Conservation (phyloP, 129 eudicot species). For the Oenanthe sinensis region DNA sequence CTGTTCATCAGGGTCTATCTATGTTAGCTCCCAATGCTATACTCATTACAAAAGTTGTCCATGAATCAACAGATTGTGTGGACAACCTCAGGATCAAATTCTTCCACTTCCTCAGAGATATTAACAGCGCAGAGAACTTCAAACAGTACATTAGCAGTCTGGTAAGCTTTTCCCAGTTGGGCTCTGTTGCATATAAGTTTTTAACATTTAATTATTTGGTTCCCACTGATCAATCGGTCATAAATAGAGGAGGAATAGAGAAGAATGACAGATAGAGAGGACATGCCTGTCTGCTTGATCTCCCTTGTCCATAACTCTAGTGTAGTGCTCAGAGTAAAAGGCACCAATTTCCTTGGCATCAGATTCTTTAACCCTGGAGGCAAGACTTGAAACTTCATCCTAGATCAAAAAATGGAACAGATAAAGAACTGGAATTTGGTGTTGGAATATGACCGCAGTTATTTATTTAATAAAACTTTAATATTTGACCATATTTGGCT, state of each 20-base stretch:
- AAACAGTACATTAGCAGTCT: conserved; percentile 87
- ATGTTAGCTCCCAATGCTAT: conserved; percentile 17
- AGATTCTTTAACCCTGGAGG: conserved; percentile 55
- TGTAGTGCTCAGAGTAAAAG: conserved; percentile 83
- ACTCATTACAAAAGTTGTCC: conserved; percentile 41
- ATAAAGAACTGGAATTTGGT: background rate
- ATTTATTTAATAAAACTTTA: background rate
- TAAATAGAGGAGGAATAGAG: conserved; percentile 5
- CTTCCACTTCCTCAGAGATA: conserved; percentile 89
- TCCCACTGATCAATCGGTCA: conserved; percentile 36
- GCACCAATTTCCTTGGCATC: conserved; percentile 92
- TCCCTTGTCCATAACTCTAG: conserved; percentile 84
- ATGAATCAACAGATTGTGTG: conserved; percentile 14
- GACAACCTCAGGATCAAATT: conserved; percentile 81
- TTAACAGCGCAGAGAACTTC: conserved; percentile 97
- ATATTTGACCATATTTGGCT: background rate
- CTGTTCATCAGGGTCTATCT: conserved; percentile 27
- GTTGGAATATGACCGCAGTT: background rate
- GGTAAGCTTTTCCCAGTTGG: conserved; percentile 95
- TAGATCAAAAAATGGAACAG: conserved; percentile 15
- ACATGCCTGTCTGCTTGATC: conserved; percentile 87
- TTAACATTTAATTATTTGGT: background rate
- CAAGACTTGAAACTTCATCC: conserved; percentile 58
- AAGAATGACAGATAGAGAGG: conserved; percentile 11
- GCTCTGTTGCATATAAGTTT: conserved; percentile 55